Percentiles rank a stretch among this genome's conserved stretches.
Evolutionary conservation across 306 rosid genomes (phyloP).

Genomic region (Argentina anserina): DNA sequence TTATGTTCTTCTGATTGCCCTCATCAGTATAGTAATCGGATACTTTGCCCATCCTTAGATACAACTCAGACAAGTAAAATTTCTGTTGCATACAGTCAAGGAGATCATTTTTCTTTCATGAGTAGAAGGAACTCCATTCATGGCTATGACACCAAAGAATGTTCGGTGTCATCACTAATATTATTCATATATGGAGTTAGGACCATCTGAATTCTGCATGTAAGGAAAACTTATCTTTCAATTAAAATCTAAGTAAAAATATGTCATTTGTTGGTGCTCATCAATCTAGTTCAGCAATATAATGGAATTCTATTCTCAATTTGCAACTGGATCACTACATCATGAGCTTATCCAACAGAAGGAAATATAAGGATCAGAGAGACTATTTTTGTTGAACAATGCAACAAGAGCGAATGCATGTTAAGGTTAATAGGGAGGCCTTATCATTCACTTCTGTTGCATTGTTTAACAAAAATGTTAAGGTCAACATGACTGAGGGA

Average conservation of each 20-base stretch:
- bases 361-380: too few species aligned
- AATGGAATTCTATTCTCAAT: too few species aligned
- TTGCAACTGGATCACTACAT: too few species aligned
- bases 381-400: too few species aligned
- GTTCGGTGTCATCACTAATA: slow-evolving; percentile 18
- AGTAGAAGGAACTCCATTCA: slow-evolving; percentile 27
- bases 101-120: slow-evolving; percentile 2
- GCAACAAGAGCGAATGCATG: too few species aligned
- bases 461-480: too few species aligned
- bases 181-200: too few species aligned
- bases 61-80: slow-evolving; percentile 14
- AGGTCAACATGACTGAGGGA: too few species aligned
- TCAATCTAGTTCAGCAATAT: not conserved
- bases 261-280: not conserved
- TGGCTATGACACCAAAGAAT: slow-evolving; percentile 28
- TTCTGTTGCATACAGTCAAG: slow-evolving; percentile 1
- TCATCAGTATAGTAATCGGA: slow-evolving; percentile 60
- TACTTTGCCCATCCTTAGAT: slow-evolving; percentile 58
- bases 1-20: slow-evolving; percentile 69
- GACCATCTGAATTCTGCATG: slow-evolving; percentile 28
- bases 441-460: too few species aligned
- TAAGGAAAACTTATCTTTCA: not conserved
- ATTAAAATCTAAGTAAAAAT: not conserved
- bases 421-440: too few species aligned
- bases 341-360: too few species aligned